A percentile compares a stretch with the other conserved stretches of the same genome.
Conservation (phyloP, 2,329 filamentous ascomycete species). For the Calonectria hawksworthii region DNA sequence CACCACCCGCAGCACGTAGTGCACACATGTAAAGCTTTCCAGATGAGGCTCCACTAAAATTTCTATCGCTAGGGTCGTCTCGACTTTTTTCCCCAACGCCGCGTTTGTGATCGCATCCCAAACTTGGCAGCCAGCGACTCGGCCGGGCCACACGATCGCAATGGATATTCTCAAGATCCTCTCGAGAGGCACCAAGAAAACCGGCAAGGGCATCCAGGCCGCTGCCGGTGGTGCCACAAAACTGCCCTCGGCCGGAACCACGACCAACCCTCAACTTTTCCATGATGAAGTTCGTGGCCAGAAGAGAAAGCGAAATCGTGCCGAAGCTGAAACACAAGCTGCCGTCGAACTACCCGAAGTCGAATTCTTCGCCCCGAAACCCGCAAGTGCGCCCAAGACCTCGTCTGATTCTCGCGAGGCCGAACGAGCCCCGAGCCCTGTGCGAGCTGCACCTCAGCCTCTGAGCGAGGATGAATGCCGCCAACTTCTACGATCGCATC, state of each 20-base stretch:
- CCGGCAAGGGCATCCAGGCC: slow-evolving; percentile 52
- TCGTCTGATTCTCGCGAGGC: slow-evolving; percentile 38
- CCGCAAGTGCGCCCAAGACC: slow-evolving; percentile 51
- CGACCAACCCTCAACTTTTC: slow-evolving; percentile 78
- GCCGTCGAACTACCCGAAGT: slow-evolving; percentile 60
- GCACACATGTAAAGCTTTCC: neutral
- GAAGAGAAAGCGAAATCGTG: slow-evolving; percentile 68
- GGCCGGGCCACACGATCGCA: slow-evolving; percentile 9
- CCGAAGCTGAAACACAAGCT: slow-evolving; percentile 50
- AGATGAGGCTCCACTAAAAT: slow-evolving; percentile 43
- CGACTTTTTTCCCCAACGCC: slow-evolving; percentile 33
- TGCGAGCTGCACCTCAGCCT: slow-evolving; percentile 45
- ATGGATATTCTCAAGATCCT: slow-evolving; percentile 82
- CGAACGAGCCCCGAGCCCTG: slow-evolving; percentile 47
- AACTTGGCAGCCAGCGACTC: slow-evolving; percentile 20
- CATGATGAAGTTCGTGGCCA: slow-evolving; percentile 67
- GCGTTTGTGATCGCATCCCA: slow-evolving; percentile 3
- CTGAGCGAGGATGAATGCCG: slow-evolving; percentile 80
- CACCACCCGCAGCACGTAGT: slow-evolving; percentile 35
- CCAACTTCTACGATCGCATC: slow-evolving; percentile 81
- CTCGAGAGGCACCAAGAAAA: slow-evolving; percentile 76
- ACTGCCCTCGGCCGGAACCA: slow-evolving; percentile 75
- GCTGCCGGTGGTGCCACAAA: slow-evolving; percentile 53
- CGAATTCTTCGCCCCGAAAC: slow-evolving; percentile 71
- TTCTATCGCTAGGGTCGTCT: slow-evolving; percentile 35